phyloP scores from a whole-genome alignment of 1,284 basidiomycete species.

The Cutaneotrichosporon sp. region DNA sequence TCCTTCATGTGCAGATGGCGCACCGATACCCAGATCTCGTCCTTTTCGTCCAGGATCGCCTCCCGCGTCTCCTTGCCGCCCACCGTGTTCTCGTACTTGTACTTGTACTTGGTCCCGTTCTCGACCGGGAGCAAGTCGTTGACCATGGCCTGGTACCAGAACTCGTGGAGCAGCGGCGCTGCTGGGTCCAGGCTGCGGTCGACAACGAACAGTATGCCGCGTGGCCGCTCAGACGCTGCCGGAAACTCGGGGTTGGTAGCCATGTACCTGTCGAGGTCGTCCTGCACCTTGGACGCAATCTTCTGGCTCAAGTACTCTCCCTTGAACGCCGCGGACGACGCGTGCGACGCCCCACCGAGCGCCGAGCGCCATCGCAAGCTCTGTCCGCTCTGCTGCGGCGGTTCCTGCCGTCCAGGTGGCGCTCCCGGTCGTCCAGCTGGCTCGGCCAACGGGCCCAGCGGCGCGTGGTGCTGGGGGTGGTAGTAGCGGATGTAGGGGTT shows the following conservation, averaged over 20 bases:
- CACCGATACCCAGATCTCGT: conserved; percentile 85
- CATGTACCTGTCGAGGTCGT: conserved; percentile 76
- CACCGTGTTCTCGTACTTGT: conserved; percentile 73
- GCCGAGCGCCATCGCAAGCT: conserved; percentile 44
- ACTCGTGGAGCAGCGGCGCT: conserved; percentile 90
- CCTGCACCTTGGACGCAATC: conserved; percentile 75
- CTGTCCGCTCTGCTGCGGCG: conserved; percentile 47
- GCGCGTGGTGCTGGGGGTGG: conserved; percentile 71
- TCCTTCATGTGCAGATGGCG: conserved; percentile 98
- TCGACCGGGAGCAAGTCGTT: conserved; percentile 87
- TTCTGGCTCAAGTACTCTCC: conserved; percentile 63
- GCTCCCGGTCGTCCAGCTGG: neutral
- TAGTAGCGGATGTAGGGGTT: conserved; percentile 94
- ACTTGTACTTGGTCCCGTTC: conserved; percentile 80
- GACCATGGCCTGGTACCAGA: conserved; percentile 98
- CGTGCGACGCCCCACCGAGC: conserved; percentile 27
- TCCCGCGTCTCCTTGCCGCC: conserved; percentile 82
- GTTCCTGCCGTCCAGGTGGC: conserved; percentile 8
- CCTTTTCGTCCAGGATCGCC: conserved; percentile 74
- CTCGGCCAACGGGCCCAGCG: conserved; percentile 71
- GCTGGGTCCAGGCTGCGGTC: conserved; percentile 92
- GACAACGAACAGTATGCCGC: conserved; percentile 80
- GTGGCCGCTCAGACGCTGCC: conserved; percentile 51
- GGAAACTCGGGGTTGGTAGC: conserved; percentile 78
- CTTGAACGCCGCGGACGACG: conserved; percentile 35